Percentiles rank a stretch among this genome's conserved stretches.
Evolutionary conservation across 2,329 filamentous ascomycete genomes (phyloP).

Genomic region (Paecilomyces fulvus): DNA sequence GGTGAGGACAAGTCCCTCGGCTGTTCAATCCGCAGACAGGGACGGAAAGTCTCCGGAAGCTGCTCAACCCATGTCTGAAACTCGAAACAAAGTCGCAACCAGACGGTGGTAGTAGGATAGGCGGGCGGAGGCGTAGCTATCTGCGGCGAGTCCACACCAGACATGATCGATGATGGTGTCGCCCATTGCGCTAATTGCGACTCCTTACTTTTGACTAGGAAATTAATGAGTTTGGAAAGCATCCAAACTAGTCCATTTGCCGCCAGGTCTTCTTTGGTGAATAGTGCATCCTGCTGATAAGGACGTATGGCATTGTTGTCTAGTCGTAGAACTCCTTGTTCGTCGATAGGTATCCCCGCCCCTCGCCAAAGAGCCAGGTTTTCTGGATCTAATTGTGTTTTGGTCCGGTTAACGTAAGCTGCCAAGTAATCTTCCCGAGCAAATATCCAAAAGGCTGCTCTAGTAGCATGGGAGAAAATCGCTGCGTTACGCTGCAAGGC

Average conservation of each 20-base stretch:
- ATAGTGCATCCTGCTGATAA: not conserved
- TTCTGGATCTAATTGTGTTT: slow-evolving; percentile 49
- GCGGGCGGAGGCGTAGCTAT: slow-evolving; percentile 36
- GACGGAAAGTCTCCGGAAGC: slow-evolving; percentile 49
- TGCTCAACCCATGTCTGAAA: slow-evolving; percentile 50
- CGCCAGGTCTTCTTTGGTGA: slow-evolving; percentile 53
- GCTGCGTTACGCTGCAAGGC: slow-evolving; percentile 5
- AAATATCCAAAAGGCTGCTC: slow-evolving; percentile 57
- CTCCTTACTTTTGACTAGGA: slow-evolving; percentile 49
- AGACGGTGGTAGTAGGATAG: slow-evolving; percentile 40
- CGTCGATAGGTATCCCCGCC: slow-evolving; percentile 49
- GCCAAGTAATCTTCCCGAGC: slow-evolving; percentile 54
- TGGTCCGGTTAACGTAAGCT: slow-evolving; percentile 51
- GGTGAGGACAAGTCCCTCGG: slow-evolving; percentile 22
- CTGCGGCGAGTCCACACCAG: slow-evolving; percentile 19
- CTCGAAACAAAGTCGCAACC: slow-evolving; percentile 47
- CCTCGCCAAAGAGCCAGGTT: slow-evolving; percentile 53
- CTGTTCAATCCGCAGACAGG: slow-evolving; percentile 42
- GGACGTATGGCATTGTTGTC: slow-evolving; percentile 15
- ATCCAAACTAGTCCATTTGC: slow-evolving; percentile 56
- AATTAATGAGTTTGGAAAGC: slow-evolving; percentile 55
- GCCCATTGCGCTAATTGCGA: slow-evolving; percentile 32
- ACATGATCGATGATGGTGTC: slow-evolving; percentile 10
- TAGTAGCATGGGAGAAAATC: slow-evolving; percentile 42
- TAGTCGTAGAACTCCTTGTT: slow-evolving; percentile 37